Evolutionary conservation across 257 asterid species (phyloP), one percentile per base, ranked within the genome.

Genomic region (Forsythia viridissima): DNA sequence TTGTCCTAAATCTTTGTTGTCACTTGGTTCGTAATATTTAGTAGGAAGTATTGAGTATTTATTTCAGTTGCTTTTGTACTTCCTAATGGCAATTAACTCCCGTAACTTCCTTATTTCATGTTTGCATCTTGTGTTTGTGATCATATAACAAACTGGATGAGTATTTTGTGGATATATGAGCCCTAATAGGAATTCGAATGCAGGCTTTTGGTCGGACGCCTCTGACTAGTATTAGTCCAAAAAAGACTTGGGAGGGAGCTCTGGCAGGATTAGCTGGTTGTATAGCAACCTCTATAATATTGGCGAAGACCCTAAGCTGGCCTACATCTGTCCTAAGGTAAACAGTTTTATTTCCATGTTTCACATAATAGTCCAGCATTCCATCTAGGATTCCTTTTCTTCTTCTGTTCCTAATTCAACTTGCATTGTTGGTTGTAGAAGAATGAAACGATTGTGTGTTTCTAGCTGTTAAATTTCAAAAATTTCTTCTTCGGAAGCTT

Each of bases 221-320:
- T 4, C 96, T 96, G 63, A 93, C 96, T 21, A 67, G 85, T 37
- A 85, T 96, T 74, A 93, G 99, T 86, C 99, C 99, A 51, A 96
- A 96, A 84, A 96, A 96, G 90, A 96, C 99, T 36, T 96, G 98
- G 99, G 98, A 96, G 84, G 99, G 99, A 82, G 95, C 93, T 81
- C 76, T 89, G 76, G 90, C 90, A 39, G 99, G 99, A 8, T 80
- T 96, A 73, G 88, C 95, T 83, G 97, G 98, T 77, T 96, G 98
- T 81, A 84, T 93, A 81, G 89, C 90, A 13, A 90, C 92, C 41
- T 87, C 95, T 80, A 86, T 90, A 77, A 77, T 94, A 79, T 86
- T 96, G 90, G 87, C 95, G 55, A 90, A 87, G 89, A 74, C 87
- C 44, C 77, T 93, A 67, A 77, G 83, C 82, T 96, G 98, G 99